Evolutionary conservation across 2,329 filamentous ascomycete species (phyloP).

Genomic region (Cladobotryum mycophilum): DNA sequence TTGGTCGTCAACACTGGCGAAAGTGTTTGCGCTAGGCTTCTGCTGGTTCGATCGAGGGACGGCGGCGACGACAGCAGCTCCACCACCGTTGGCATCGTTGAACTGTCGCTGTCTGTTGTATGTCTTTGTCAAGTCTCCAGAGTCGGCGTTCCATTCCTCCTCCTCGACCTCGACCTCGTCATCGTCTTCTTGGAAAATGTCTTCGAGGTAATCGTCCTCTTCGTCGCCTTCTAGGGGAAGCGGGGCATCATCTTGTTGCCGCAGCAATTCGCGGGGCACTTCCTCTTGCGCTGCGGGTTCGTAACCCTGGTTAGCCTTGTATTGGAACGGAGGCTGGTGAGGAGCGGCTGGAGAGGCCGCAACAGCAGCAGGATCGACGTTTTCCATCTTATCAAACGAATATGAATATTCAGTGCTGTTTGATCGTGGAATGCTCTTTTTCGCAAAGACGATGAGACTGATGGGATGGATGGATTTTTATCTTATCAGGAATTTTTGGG

Average conservation of each 20-base stretch:
- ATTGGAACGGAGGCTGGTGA: conserved; percentile 40
- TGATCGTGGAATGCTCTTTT: too few relatives aligned
- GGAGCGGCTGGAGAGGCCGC: conserved; percentile 33
- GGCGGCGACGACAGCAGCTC: conserved; percentile 35
- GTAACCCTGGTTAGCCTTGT: conserved; percentile 40
- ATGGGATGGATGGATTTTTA: conserved; percentile 7
- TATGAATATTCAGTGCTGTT: neutral
- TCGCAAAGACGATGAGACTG: neutral
- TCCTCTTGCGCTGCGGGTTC: conserved; percentile 28
- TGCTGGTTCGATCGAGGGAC: conserved; percentile 70
- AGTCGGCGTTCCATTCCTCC: conserved; percentile 53
- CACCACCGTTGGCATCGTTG: conserved; percentile 35
- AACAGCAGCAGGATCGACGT: conserved; percentile 3
- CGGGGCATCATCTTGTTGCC: conserved; percentile 19
- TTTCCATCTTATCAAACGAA: conserved; percentile 5
- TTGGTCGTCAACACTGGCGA: conserved; percentile 77
- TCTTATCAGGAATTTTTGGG: conserved; percentile 12
- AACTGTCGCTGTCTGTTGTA: conserved; percentile 79
- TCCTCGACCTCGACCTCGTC: conserved; percentile 58
- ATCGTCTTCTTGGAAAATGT: conserved; percentile 25
- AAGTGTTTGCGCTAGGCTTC: conserved; percentile 72
- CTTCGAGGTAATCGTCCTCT: conserved; percentile 27
- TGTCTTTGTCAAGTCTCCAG: conserved; percentile 71
- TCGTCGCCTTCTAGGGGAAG: conserved; percentile 27
- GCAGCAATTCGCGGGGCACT: conserved; percentile 24